A percentile compares a stretch with the other conserved stretches of the same genome.
Conservation (phyloP, 2,329 filamentous ascomycete genomes). For the Scedosporium dehoogii region DNA sequence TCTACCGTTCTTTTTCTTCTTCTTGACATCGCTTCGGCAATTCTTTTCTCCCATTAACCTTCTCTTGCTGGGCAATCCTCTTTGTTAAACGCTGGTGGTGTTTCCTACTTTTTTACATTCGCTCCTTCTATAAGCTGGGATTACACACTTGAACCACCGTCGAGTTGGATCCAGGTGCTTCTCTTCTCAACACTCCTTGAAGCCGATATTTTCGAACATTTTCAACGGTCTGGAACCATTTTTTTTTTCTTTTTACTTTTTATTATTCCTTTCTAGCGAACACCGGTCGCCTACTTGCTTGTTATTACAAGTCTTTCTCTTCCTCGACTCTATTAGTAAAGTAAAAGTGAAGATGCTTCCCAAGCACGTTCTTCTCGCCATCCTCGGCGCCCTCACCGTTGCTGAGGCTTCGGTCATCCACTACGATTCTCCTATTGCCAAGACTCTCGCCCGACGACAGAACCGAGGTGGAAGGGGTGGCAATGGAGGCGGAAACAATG, state of each 20-base stretch:
- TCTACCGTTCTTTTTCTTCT: conserved; percentile 18
- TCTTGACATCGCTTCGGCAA: conserved; percentile 14
- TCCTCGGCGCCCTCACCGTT: conserved; percentile 35
- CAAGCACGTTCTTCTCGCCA: conserved; percentile 37
- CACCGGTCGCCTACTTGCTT: too few relatives aligned
- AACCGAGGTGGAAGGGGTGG: conserved; percentile 16
- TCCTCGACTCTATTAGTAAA: too few relatives aligned
- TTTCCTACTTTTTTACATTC: conserved; percentile 35
- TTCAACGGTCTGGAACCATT: conserved; percentile 40
- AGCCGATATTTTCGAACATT: conserved; percentile 20
- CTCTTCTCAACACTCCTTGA: conserved; percentile 5
- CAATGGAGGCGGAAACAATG: conserved; percentile 9
- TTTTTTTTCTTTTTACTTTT: conserved; percentile 13
- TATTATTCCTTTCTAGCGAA: conserved; percentile 12
- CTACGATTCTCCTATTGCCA: conserved; percentile 25
- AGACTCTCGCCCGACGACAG: conserved; percentile 31
- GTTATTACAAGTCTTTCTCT: too few relatives aligned
- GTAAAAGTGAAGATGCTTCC: conserved; percentile 36
- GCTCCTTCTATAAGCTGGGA: conserved; percentile 21
- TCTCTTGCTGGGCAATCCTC: conserved; percentile 13
- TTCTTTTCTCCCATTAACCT: conserved; percentile 24
- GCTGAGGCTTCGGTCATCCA: conserved; percentile 34
- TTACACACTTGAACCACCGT: conserved; percentile 24
- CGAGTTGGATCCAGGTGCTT: background rate
- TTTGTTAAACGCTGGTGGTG: conserved; percentile 36